These are phyloP conservation scores for Lactarius indigo DNA, from an alignment of 768 basidiomycete genomes.

Conservation along the genomic window DNA sequence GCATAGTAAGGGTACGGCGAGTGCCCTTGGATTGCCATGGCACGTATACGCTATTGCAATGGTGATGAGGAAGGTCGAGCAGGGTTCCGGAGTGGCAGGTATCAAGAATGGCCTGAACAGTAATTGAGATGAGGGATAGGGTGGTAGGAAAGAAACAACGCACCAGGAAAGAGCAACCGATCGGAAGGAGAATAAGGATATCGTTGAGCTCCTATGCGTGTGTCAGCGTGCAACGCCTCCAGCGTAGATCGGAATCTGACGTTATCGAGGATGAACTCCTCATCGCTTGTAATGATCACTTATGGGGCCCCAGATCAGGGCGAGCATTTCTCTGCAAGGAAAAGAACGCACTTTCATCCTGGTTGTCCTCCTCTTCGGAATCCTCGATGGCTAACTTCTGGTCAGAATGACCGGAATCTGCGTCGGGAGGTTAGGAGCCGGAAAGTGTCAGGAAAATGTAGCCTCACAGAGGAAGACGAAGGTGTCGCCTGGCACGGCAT, in stretches of 20 bases:
- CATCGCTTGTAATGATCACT: constrained; percentile 20
- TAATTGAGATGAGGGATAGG: no score
- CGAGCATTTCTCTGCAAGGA: no score
- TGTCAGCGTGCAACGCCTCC: not conserved
- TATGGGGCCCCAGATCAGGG: not conserved
- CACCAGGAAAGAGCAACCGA: constrained; percentile 24
- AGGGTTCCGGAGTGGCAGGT: constrained; percentile 30
- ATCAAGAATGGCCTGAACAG: constrained; percentile 28
- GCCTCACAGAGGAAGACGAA: constrained; percentile 30
- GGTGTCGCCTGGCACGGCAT: constrained; percentile 27
- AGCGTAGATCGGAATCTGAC: constrained; percentile 12
- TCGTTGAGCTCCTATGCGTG: constrained; percentile 11
- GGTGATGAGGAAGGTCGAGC: constrained; percentile 29
- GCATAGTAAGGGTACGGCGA: constrained; percentile 25
- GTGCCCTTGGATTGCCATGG: constrained; percentile 29
- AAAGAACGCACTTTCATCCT: constrained; percentile 26
- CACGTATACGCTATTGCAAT: constrained; percentile 28
- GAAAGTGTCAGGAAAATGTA: not conserved
- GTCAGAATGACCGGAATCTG: constrained; percentile 30
- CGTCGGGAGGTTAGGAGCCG: not conserved
- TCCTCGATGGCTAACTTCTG: constrained; percentile 18
- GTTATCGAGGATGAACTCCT: constrained; percentile 27
- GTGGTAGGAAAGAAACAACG: not conserved
- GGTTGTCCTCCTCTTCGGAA: constrained; percentile 26
- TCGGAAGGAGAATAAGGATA: constrained; percentile 26